phyloP scores from a whole-genome alignment of 176 grass and related monocot genomes.

The Raddia guianensis region DNA sequence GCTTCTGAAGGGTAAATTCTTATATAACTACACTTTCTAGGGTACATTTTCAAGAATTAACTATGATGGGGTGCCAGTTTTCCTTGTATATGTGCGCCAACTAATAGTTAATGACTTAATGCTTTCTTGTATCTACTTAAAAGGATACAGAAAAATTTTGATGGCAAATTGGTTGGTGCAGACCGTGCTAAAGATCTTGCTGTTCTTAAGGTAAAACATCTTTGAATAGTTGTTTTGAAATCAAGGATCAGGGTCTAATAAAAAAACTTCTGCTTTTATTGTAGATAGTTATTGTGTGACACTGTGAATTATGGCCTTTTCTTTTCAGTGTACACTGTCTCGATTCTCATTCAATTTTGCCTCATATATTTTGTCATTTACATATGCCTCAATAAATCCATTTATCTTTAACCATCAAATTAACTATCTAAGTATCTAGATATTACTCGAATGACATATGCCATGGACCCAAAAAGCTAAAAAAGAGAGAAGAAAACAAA shows the following conservation, averaged over 20 bases:
- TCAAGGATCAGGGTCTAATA: not conserved
- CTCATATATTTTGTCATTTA: not conserved
- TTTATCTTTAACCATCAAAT: not conserved
- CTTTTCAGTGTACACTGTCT: not conserved
- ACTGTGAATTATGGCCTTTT: not conserved
- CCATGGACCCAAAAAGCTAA: not conserved
- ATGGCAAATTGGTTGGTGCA: constrained; percentile 91
- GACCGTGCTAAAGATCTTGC: constrained; percentile 90
- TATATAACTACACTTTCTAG: constrained; percentile 18
- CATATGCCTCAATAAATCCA: not conserved
- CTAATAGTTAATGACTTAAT: constrained; percentile 28
- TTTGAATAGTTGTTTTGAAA: constrained; percentile 33
- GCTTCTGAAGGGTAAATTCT: constrained; percentile 77
- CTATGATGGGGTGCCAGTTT: not conserved
- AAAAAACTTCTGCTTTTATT: constrained; percentile 9
- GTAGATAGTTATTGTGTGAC: not conserved
- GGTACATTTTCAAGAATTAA: constrained; percentile 29
- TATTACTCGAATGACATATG: not conserved
- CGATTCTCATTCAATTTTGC: constrained; percentile 16
- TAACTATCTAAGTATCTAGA: constrained; percentile 1
- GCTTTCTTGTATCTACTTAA: constrained; percentile 24
- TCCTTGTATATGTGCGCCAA: constrained; percentile 15
- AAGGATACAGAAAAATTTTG: constrained; percentile 97
- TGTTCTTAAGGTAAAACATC: constrained; percentile 70
- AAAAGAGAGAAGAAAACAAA: not conserved